Evolutionary conservation across 768 basidiomycete genomes (phyloP).

Genomic region (Naganishia friedmannii): DNA sequence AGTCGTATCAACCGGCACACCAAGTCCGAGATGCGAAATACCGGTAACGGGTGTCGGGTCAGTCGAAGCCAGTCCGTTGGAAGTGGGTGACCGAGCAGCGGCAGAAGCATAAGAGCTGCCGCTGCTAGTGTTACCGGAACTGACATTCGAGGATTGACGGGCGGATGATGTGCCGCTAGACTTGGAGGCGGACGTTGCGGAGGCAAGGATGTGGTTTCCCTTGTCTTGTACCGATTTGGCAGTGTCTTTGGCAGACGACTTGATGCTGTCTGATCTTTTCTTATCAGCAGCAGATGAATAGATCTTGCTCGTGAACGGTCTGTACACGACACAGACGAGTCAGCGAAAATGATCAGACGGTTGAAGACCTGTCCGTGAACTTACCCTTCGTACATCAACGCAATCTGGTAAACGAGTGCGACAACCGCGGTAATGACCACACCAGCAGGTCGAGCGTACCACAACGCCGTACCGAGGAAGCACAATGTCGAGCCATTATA

Average conservation of each 20-base stretch:
- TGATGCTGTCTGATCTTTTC: conserved; percentile 33
- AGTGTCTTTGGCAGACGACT: conserved; percentile 15
- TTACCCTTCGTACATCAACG: conserved; percentile 85
- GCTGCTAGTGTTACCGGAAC: not conserved
- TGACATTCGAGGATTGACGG: not conserved
- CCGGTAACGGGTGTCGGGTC: conserved; percentile 23
- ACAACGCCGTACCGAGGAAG: conserved; percentile 80
- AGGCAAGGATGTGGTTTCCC: conserved; percentile 27
- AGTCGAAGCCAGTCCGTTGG: conserved; percentile 29
- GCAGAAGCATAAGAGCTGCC: conserved; percentile 38
- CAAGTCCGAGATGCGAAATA: conserved; percentile 18
- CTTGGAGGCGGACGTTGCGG: conserved; percentile 31
- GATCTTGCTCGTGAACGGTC: conserved; percentile 56
- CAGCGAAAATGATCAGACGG: not conserved
- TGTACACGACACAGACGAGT: conserved; percentile 25
- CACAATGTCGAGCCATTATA: conserved; percentile 92
- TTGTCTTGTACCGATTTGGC: conserved; percentile 28
- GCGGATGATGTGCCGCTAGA: conserved; percentile 23
- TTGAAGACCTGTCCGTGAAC: conserved; percentile 42
- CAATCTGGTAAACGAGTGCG: conserved; percentile 76
- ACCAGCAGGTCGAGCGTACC: conserved; percentile 67
- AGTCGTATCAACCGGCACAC: conserved; percentile 4
- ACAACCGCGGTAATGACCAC: conserved; percentile 76
- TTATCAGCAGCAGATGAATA: conserved; percentile 46
- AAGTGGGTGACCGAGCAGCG: conserved; percentile 26